phyloP scores from a whole-genome alignment of 176 grass and related monocot genomes.

The Bothriochloa decipiens region DNA sequence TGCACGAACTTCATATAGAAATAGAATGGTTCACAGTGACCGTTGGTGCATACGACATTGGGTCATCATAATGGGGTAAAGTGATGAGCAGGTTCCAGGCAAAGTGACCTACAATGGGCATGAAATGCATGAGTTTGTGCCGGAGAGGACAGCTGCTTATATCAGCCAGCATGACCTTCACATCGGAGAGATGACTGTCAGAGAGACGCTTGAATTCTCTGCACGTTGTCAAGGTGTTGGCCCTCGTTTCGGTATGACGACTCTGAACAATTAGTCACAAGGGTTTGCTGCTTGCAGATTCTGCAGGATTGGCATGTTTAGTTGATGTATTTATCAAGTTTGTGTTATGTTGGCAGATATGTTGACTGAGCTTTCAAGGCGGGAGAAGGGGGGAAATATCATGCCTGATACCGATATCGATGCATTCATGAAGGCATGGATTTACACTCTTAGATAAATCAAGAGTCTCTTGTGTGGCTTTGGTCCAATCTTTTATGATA shows the following conservation, averaged over 20 bases:
- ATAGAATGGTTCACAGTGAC: too few species aligned
- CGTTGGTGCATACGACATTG: too few species aligned
- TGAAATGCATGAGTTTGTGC: conserved; percentile 55
- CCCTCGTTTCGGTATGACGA: neutral
- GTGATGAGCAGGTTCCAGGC: neutral
- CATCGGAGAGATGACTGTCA: conserved; percentile 69
- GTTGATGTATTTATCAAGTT: neutral
- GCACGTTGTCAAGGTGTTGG: conserved; percentile 54
- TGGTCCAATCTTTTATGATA: too few species aligned
- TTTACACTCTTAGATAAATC: too few species aligned
- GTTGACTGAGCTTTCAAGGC: too few species aligned
- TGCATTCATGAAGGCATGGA: too few species aligned
- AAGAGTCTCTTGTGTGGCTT: too few species aligned
- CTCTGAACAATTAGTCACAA: too few species aligned
- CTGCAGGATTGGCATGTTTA: conserved; percentile 25
- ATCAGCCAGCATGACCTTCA: conserved; percentile 66
- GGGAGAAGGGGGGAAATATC: too few species aligned
- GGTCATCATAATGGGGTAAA: too few species aligned
- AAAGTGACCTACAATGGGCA: conserved; percentile 1
- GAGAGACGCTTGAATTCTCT: conserved; percentile 64
- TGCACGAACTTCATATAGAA: too few species aligned
- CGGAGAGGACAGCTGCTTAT: conserved; percentile 61
- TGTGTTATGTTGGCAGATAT: conserved; percentile 46
- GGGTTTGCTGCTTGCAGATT: neutral
- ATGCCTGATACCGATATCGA: too few species aligned